Conservation (phyloP, 768 basidiomycete genomes). For the Kwoniella bestiolae region DNA sequence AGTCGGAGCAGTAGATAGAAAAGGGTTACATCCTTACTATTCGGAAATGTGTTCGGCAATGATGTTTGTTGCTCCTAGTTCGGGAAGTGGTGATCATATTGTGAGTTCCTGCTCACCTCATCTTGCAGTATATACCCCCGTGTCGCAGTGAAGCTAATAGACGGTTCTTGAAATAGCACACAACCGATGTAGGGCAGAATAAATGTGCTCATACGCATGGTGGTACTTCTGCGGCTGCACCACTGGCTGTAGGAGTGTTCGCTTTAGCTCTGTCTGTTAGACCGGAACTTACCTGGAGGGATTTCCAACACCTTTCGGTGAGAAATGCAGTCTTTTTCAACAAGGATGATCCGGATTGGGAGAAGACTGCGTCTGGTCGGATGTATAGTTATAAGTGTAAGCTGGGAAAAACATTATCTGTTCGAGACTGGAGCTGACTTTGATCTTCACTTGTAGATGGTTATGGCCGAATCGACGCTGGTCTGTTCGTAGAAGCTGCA, state of each 20-base stretch:
- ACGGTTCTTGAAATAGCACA: slow-evolving; percentile 66
- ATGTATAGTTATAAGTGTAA: slow-evolving; percentile 79
- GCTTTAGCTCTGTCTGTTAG: slow-evolving; percentile 87
- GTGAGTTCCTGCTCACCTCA: slow-evolving; percentile 62
- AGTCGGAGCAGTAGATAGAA: slow-evolving; percentile 90
- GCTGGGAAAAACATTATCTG: not conserved
- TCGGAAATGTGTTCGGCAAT: slow-evolving; percentile 98
- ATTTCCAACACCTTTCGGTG: slow-evolving; percentile 87
- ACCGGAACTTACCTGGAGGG: slow-evolving; percentile 95
- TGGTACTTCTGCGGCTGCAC: slow-evolving; percentile 96
- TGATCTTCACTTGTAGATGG: too few relatives aligned
- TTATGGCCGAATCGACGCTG: slow-evolving; percentile 85
- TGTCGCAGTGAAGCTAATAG: too few relatives aligned
- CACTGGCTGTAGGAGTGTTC: slow-evolving; percentile 91
- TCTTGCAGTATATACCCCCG: not conserved
- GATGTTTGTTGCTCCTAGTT: slow-evolving; percentile 93
- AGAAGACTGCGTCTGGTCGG: slow-evolving; percentile 71
- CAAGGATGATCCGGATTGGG: slow-evolving; percentile 91
- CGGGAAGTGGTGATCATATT: slow-evolving; percentile 89
- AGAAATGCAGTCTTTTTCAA: slow-evolving; percentile 77
- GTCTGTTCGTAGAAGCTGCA: slow-evolving; percentile 77
- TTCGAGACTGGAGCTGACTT: too few relatives aligned
- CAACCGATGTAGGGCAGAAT: slow-evolving; percentile 87
- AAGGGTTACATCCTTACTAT: slow-evolving; percentile 92
- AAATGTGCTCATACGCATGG: slow-evolving; percentile 82